Evolutionary conservation across 2,329 filamentous ascomycete species (phyloP), one percentile per base, ranked within the genome.

Genomic region (Bipolaris zeicola): DNA sequence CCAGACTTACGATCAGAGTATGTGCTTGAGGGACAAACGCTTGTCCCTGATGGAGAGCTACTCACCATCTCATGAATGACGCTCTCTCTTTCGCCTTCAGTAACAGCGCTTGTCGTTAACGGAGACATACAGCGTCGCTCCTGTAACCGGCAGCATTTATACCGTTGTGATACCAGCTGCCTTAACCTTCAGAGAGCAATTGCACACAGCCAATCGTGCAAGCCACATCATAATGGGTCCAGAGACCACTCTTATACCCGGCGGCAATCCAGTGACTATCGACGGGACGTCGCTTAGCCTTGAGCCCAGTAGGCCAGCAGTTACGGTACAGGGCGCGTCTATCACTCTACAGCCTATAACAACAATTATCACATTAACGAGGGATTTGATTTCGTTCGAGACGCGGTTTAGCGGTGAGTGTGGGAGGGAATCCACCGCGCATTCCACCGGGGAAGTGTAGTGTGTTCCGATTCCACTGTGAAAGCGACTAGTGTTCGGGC

Each of bases 181-280:
- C 5, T 63, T 81, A 31, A 77, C 74, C 3, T 48, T 79, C 37
- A 69, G 73, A 20, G 65, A 69, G 11, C 52, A 70, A 5, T 66
- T 71, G 1, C 79, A 77, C 57, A 80, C 77, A 0, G 74, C 76
- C 3, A 79, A 81, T 57, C 74, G 76, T 11, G 77, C 77, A 3
- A 78, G 78, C 5, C 76, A 78, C 48, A 80, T 78, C 67, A 69
- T 70, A 24, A 65, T 81, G 13, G 71, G 63, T 5, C 69, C 70
- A 0, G 77, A 74, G n/a, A 63, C 68, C 14, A 75, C 71, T 4
- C 64, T 77, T 14, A 68, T 71, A 3, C 69, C 74, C 10, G 75
- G 79, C 14, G 78, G 78, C 1, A 60, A 64, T 22, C 62, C 69
- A 10, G 71, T 76, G 11, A 73, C 67, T 1, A 58, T 75, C 2